A percentile compares a stretch with the other conserved stretches of the same genome.
phyloP scores from a whole-genome alignment of 1,139 yeast species.

The Kurtzmaniella quercitrusa region DNA sequence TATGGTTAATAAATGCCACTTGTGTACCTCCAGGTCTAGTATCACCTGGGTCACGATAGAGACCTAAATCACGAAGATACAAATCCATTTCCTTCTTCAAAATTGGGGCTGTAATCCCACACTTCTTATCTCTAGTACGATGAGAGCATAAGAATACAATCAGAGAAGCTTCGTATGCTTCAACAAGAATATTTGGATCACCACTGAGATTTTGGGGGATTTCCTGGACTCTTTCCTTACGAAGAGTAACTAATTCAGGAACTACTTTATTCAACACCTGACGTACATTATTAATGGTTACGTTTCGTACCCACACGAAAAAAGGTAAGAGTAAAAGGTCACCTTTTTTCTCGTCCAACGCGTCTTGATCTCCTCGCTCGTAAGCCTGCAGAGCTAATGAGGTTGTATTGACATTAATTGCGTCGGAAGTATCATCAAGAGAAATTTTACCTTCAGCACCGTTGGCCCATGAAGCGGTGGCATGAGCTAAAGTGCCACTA shows the following conservation, averaged over 20 bases:
- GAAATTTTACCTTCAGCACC: constrained; percentile 13
- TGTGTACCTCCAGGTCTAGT: constrained; percentile 68
- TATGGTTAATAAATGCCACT: constrained; percentile 72
- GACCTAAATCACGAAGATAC: constrained; percentile 64
- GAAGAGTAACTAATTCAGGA: constrained; percentile 29
- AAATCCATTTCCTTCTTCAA: constrained; percentile 75
- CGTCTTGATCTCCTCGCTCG: constrained; percentile 34
- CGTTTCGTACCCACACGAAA: constrained; percentile 64
- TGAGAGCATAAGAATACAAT: constrained; percentile 84
- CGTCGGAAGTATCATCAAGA: constrained; percentile 13
- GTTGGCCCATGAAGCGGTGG: constrained; percentile 45
- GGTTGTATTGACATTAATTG: constrained; percentile 50
- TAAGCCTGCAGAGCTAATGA: constrained; percentile 40
- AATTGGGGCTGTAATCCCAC: constrained; percentile 94
- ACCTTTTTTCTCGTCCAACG: constrained; percentile 38
- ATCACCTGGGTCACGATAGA: constrained; percentile 73
- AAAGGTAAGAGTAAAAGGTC: constrained; percentile 71
- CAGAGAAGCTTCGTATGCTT: constrained; percentile 36
- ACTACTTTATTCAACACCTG: constrained; percentile 44
- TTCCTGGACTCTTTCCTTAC: constrained; percentile 14
- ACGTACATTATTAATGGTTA: constrained; percentile 42
- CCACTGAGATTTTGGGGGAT: constrained; percentile 4
- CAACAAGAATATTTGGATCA: constrained; percentile 4
- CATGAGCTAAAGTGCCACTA: constrained; percentile 47
- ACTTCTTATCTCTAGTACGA: constrained; percentile 82